phyloP scores from a whole-genome alignment of 148 eudicot genomes.

The Mesembryanthemum crystallinum region DNA sequence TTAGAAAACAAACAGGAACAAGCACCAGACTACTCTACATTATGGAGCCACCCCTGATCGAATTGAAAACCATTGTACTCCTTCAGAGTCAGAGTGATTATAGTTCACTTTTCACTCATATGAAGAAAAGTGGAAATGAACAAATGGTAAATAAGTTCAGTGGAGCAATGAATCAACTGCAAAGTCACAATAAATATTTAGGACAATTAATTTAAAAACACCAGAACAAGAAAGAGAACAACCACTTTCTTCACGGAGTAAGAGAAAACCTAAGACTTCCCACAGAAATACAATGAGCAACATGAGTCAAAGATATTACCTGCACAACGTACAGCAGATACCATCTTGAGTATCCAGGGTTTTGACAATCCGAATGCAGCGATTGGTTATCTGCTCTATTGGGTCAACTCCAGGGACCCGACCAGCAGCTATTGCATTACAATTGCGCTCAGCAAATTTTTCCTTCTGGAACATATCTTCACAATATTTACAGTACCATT shows the following conservation, averaged over 20 bases:
- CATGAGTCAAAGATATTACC: constrained; percentile 33
- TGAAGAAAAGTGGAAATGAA: no score
- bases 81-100: no score
- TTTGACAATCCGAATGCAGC: constrained; percentile 69
- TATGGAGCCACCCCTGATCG: not conserved
- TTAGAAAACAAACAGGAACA: not conserved
- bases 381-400: constrained; percentile 53
- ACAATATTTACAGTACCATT: constrained; percentile 75
- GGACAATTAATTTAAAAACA: no score
- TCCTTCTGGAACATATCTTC: constrained; percentile 48
- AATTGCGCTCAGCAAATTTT: constrained; percentile 53
- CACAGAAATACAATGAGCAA: not conserved
- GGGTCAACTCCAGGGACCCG: constrained; percentile 66
- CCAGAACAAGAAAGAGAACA: no score
- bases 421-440: constrained; percentile 87
- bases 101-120: no score
- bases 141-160: no score
- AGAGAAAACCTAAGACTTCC: not conserved
- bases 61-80: no score
- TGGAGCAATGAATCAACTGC: no score
- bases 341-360: constrained; percentile 40
- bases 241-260: no score
- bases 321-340: constrained; percentile 66
- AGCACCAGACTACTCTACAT: not conserved
- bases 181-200: no score